Base-by-base conservation (phyloP, 1,284 basidiomycete species). In the Exsudoporus floridanus region DNA sequence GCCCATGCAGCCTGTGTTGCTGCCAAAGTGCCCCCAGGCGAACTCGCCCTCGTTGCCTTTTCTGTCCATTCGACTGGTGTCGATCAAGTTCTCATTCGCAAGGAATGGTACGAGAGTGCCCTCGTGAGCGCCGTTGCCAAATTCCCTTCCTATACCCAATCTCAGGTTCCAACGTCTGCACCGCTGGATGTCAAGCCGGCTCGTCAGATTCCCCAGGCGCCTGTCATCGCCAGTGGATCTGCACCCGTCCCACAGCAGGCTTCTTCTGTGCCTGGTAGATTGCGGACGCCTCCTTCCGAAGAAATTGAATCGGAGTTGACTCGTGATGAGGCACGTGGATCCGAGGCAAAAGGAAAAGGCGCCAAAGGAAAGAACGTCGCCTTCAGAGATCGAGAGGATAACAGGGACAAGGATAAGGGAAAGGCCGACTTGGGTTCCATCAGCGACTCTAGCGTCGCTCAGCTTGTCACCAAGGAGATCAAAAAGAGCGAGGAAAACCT, bases 51-150 rank as follows among this genome's bases (percentile, higher is more conserved):
- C 42, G 87, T 90, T 9, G 88, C 87, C 28, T 91, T 91, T 72
- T 88, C 86, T 9, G 88, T 92, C 19, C 89, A 91, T 64, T 84
- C 86, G 12, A 82, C 79, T 28, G 90, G 89, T 25, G 89, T 92
- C 19, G 90, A 92, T 65, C 90, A 92, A 65, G 81, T 92, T 25
- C 77, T 90, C 38, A 86, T 92, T 60, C 80, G 86, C 58, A 86
- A 82, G 68, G 90, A 92, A 64, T 90, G 87, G 86, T 90, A 81
- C 61, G 86, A 89, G 56, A 67, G 74, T 18, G 89, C 88, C 0
- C 70, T 88, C 42, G 61, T 73, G 7, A 69, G 73, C 19, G 75
- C 83, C 8, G 67, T 73, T 19, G 75, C 82, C 57, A 89, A 88
- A 64, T 81, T 85, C 66, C 89, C 89, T 7, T 53, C 74, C n/a